Conservation (phyloP, 495 filamentous ascomycete genomes). For the Penicillium angulare region DNA sequence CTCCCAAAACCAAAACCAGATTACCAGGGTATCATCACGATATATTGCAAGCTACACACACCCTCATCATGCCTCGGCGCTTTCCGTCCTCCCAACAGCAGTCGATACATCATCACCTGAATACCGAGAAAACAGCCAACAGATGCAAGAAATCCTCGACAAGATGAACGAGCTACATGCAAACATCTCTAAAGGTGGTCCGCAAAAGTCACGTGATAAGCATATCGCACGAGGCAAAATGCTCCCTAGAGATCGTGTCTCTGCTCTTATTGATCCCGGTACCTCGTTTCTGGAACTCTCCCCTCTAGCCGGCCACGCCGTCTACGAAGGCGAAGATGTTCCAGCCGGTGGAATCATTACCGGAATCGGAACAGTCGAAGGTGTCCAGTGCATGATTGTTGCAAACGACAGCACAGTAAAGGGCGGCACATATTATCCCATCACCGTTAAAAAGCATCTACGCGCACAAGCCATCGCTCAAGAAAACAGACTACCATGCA, state of each 20-base stretch:
- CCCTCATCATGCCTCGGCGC: slow-evolving; percentile 66
- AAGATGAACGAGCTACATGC: slow-evolving; percentile 66
- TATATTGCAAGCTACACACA: slow-evolving; percentile 60
- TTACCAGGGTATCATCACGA: slow-evolving; percentile 8
- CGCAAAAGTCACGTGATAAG: slow-evolving; percentile 83
- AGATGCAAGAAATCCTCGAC: slow-evolving; percentile 71
- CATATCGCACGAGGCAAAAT: slow-evolving; percentile 89
- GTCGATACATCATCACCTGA: slow-evolving; percentile 76
- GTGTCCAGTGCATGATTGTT: slow-evolving; percentile 90
- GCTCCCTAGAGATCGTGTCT: slow-evolving; percentile 87
- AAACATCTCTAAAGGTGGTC: slow-evolving; percentile 70
- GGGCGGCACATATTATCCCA: slow-evolving; percentile 97
- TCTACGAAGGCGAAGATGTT: slow-evolving; percentile 86
- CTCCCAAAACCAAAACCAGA: not conserved
- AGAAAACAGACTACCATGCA: slow-evolving; percentile 83
- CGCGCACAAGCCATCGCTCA: slow-evolving; percentile 88
- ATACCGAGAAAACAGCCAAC: slow-evolving; percentile 75
- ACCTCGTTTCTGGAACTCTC: slow-evolving; percentile 91
- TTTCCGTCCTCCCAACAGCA: slow-evolving; percentile 73
- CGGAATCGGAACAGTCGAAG: slow-evolving; percentile 85
- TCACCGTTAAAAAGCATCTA: slow-evolving; percentile 97
- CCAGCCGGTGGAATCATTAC: slow-evolving; percentile 90
- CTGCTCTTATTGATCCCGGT: slow-evolving; percentile 82
- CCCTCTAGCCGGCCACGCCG: slow-evolving; percentile 76
- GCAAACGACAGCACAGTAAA: slow-evolving; percentile 98